Base-by-base conservation (phyloP, 768 basidiomycete species). In the Porphyrellus cyaneotinctus region DNA sequence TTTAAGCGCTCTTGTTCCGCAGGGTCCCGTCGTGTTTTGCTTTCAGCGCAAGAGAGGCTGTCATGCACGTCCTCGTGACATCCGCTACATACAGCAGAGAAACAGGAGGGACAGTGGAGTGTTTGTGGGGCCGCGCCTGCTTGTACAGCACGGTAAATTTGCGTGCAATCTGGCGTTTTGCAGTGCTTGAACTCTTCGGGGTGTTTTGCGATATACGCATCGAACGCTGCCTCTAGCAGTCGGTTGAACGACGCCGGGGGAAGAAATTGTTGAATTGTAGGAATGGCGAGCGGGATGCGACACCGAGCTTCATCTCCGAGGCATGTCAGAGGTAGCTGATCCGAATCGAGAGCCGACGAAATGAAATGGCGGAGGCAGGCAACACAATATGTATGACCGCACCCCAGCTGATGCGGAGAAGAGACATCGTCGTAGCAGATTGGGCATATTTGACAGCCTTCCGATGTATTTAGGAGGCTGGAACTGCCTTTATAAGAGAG, bases 101-200 rank as follows among this genome's bases (percentile, higher is more conserved):
- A 75, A 62, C 88, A 91, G 0, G 82, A 80, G 1, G 85, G 86
- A 51, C 88, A 91, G 46, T 82, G 82, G 4, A 87, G 64, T 0
- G 49, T 28, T 6, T 47, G 42, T n/a, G 61, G 28, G 1, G 74
- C 64, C 7, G 73, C 71, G 7, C 78, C 78, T 22, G 59, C 60
- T 6, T 71, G 66, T 0, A 73, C 75, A 4, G 74, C 64, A 15
- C 86, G 82, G 65, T 91, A 91, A 4, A 89, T 74, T 64, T 88
- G 85, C 0, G 72, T 72, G 54, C 89, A 92, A 62, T 91, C 87
- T 0, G 90, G 84, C 0, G 88, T 85, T 1, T 87, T 89, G 67
- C 89, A 92, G 60, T 80, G 86, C 54, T 79, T 77, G 60, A 85
- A 84, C 49, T 88, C 82, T 14, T 73, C 68, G 0, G 85, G 76